A percentile compares a stretch with the other conserved stretches of the same genome.
Conservation (phyloP, 495 filamentous ascomycete genomes). For the Hypoxylon cercidicola region DNA sequence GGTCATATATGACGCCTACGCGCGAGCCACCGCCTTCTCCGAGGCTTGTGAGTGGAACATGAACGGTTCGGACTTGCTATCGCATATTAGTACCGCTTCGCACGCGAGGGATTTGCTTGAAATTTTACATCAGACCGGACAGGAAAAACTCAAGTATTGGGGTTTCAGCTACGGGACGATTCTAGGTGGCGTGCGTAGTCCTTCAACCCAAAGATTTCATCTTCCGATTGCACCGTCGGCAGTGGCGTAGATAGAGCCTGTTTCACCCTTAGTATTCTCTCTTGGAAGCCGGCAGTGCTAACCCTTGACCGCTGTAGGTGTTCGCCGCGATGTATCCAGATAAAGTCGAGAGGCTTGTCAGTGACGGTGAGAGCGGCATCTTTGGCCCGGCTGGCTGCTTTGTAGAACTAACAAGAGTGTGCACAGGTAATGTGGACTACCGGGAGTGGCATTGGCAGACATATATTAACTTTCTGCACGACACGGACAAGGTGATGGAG, state of each 20-base stretch:
- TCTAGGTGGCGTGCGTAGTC: conserved; percentile 53
- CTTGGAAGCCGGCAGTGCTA: background rate
- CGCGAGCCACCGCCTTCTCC: conserved; percentile 51
- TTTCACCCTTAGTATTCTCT: background rate
- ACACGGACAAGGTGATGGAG: conserved; percentile 63
- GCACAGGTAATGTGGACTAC: conserved; percentile 57
- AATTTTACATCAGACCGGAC: conserved; percentile 49
- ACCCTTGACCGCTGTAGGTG: conserved; percentile 27
- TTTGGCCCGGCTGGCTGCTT: conserved; percentile 11
- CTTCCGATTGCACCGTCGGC: background rate
- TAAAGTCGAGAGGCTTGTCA: conserved; percentile 58
- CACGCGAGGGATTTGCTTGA: conserved; percentile 57
- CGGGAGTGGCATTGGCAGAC: conserved; percentile 58
- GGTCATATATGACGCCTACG: conserved; percentile 52
- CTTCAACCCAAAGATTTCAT: background rate
- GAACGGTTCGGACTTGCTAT: conserved; percentile 44
- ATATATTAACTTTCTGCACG: conserved; percentile 61
- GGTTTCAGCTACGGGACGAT: conserved; percentile 66
- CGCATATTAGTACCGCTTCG: conserved; percentile 51
- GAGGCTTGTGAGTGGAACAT: conserved; percentile 47
- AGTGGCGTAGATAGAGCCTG: background rate
- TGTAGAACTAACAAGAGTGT: conserved; percentile 10
- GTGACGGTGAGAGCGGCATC: conserved; percentile 53
- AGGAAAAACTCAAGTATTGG: conserved; percentile 62
- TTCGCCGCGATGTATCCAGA: conserved; percentile 63